Evolutionary conservation across 225 moss, liverwort and hornwort species (phyloP).

Genomic region (Pseudoscleropodium purum): DNA sequence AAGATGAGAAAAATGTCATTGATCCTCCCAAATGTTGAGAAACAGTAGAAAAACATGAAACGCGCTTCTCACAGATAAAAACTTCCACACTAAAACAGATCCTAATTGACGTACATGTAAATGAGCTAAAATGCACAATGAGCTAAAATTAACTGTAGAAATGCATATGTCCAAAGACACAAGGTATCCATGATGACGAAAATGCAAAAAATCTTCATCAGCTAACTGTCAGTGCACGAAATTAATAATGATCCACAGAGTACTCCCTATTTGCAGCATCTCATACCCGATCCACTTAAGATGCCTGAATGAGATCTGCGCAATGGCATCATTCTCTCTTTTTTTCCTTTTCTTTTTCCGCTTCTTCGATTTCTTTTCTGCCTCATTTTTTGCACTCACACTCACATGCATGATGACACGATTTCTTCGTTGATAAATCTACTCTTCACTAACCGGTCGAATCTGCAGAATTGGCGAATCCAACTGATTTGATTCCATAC

Average conservation of each 20-base stretch:
- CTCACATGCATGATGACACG: slow-evolving; percentile 15
- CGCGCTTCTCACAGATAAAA: not conserved
- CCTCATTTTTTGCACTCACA: slow-evolving; percentile 12
- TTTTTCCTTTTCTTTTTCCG: slow-evolving; percentile 24
- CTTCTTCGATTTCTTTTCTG: slow-evolving; percentile 17
- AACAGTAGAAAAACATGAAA: not conserved
- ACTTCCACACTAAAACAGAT: not conserved
- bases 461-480: slow-evolving; percentile 1
- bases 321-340: not conserved
- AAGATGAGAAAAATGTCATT: not conserved
- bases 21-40: not conserved
- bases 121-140: not conserved
- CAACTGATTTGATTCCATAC: slow-evolving; percentile 2
- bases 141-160: not conserved
- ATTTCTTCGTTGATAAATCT: slow-evolving; percentile 7
- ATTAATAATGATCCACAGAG: not conserved
- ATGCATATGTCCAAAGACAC: not conserved
- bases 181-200: not conserved
- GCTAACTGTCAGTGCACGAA: not conserved
- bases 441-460: not conserved
- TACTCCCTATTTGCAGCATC: not conserved
- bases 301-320: slow-evolving; percentile 4
- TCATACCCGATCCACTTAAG: slow-evolving; percentile 18
- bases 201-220: not conserved
- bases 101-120: not conserved